Percentiles rank a stretch among this genome's conserved stretches.
Evolutionary conservation across 2,329 filamentous ascomycete species (phyloP).

Genomic region (Paecilomyces fulvus): DNA sequence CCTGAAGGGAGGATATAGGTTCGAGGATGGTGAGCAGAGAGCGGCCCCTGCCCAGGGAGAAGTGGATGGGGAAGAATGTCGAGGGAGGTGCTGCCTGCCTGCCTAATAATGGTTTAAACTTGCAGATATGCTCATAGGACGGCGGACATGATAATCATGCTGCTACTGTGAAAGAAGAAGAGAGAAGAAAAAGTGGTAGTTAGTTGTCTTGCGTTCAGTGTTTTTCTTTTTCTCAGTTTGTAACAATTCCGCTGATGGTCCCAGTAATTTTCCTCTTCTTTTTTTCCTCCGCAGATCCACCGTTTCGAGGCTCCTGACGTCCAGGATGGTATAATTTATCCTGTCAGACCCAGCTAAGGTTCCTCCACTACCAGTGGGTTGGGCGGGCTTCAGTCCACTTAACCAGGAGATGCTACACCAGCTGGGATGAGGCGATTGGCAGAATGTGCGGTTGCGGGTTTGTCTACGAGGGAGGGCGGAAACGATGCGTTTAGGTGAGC

Average conservation of each 20-base stretch:
- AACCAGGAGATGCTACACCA: background rate
- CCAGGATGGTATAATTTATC: background rate
- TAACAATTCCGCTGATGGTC: conserved; percentile 15
- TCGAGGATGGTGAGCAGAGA: background rate
- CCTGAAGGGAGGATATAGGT: background rate
- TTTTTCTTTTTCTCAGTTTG: conserved; percentile 32
- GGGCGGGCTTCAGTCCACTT: conserved; percentile 2
- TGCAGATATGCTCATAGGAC: background rate
- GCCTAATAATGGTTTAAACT: background rate
- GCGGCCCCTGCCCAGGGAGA: conserved; percentile 7
- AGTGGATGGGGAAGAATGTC: conserved; percentile 1
- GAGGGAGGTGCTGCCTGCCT: conserved; percentile 17
- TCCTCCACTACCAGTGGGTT: background rate
- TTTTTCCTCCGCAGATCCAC: conserved; percentile 24
- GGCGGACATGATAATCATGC: background rate
- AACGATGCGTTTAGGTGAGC: background rate
- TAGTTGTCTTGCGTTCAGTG: conserved; percentile 9
- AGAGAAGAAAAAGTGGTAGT: conserved; percentile 1
- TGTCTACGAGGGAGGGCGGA: background rate
- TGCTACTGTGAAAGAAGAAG: background rate
- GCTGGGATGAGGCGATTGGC: background rate
- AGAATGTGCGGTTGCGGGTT: background rate
- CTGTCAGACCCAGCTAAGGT: background rate
- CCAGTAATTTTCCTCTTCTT: conserved; percentile 10
- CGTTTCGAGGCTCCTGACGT: conserved; percentile 1